phyloP scores from a whole-genome alignment of 768 basidiomycete species.

The Rhodotorula taiwanensis region DNA sequence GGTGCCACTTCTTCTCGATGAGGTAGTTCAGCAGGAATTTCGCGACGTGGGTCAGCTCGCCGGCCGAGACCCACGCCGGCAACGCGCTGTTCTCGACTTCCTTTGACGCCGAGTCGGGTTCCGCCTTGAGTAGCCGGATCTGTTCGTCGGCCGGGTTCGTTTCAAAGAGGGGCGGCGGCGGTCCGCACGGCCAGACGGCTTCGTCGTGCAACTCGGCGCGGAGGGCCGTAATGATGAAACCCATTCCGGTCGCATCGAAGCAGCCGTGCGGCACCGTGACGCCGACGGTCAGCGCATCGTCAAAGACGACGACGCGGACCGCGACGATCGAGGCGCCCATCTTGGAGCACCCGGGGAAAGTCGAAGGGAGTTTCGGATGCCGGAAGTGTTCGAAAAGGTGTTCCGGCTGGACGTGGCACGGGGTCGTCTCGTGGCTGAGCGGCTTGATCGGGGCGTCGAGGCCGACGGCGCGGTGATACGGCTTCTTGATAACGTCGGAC shows the following conservation, averaged over 20 bases:
- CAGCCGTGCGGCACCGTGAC: constrained; percentile 7
- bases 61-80: background rate
- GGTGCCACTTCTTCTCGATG: constrained; percentile 1
- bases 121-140: background rate
- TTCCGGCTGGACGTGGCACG: background rate
- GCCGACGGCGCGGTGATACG: background rate
- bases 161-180: background rate
- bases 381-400: background rate
- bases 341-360: background rate
- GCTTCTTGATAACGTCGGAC: background rate
- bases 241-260: background rate
- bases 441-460: background rate
- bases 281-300: constrained; percentile 1
- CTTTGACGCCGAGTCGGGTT: background rate
- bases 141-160: background rate
- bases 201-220: constrained; percentile 2
- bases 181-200: background rate
- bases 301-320: background rate
- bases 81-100: background rate
- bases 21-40: background rate
- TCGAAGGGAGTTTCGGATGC: too few species aligned
- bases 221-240: background rate
- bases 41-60: background rate
- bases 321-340: background rate
- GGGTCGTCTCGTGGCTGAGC: background rate